Percentiles rank a stretch among this genome's conserved stretches.
phyloP scores from a whole-genome alignment of 1,284 basidiomycete genomes.

The Thelephora terrestris region DNA sequence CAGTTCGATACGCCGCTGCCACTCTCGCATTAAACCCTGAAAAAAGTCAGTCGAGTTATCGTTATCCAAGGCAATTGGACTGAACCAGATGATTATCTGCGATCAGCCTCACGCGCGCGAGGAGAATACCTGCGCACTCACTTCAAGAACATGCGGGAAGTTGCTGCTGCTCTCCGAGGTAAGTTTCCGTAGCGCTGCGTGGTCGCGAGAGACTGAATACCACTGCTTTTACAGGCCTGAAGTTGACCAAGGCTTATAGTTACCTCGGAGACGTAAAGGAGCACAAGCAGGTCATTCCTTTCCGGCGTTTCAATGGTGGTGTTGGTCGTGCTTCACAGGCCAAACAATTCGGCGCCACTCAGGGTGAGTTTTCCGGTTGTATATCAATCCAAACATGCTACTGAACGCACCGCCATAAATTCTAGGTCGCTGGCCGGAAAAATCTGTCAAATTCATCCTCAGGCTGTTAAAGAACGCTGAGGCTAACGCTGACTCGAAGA shows the following conservation, averaged over 20 bases:
- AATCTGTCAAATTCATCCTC: conserved; percentile 94
- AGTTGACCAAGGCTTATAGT: conserved; percentile 90
- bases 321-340: conserved; percentile 97
- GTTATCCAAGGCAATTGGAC: conserved; percentile 2
- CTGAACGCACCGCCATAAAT: not conserved
- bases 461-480: conserved; percentile 98
- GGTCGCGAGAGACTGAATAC: not conserved
- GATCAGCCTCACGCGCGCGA: conserved; percentile 77
- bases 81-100: conserved; percentile 13
- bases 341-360: conserved; percentile 95
- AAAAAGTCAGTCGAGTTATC: conserved; percentile 52
- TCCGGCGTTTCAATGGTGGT: conserved; percentile 94
- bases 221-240: conserved; percentile 56
- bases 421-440: conserved; percentile 98
- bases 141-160: conserved; percentile 99
- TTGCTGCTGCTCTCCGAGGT: conserved; percentile 83
- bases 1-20: conserved; percentile 88
- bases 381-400: conserved; percentile 1
- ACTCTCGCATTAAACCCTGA: conserved; percentile 82
- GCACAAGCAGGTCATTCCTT: conserved; percentile 96
- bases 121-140: conserved; percentile 98
- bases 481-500: conserved; percentile 98
- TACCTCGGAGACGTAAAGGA: conserved; percentile 95
- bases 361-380: conserved; percentile 50
- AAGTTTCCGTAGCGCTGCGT: conserved; percentile 20